Evolutionary conservation across 1,139 yeast genomes (phyloP).

Genomic region (Suhomyces maxii): DNA sequence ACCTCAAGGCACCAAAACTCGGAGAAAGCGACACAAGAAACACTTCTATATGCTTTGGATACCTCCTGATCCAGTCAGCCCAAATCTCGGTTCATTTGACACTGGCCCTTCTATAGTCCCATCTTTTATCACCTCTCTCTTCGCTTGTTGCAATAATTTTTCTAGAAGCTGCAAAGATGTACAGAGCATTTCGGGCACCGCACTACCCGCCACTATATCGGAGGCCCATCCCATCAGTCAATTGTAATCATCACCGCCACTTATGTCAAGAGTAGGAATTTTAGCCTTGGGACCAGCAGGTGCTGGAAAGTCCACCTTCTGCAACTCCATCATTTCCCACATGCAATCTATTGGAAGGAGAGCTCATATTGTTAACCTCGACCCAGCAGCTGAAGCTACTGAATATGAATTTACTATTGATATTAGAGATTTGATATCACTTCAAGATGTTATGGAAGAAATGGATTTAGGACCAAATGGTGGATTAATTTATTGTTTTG

Average conservation of each 20-base stretch:
- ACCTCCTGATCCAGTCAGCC: too few species aligned
- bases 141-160: too few species aligned
- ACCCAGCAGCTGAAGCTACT: constrained; percentile 96
- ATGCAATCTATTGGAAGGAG: constrained; percentile 90
- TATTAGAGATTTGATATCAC: constrained; percentile 83
- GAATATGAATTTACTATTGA: constrained; percentile 92
- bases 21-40: too few species aligned
- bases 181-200: background rate
- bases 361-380: constrained; percentile 91
- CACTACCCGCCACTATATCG: constrained; percentile 1
- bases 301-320: constrained; percentile 90
- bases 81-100: too few species aligned
- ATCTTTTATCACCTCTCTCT: too few species aligned
- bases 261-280: constrained; percentile 95
- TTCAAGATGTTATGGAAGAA: constrained; percentile 97
- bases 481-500: constrained; percentile 90
- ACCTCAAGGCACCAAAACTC: too few species aligned
- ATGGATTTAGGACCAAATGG: constrained; percentile 95
- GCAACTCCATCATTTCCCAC: constrained; percentile 81
- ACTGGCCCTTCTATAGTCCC: too few species aligned
- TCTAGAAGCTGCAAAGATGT: too few species aligned
- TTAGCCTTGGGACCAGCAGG: constrained; percentile 97
- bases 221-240: background rate
- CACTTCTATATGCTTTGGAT: too few species aligned
- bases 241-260: background rate